Conservation (phyloP, 169 alveolate species). For the Babesia gibsoni region DNA sequence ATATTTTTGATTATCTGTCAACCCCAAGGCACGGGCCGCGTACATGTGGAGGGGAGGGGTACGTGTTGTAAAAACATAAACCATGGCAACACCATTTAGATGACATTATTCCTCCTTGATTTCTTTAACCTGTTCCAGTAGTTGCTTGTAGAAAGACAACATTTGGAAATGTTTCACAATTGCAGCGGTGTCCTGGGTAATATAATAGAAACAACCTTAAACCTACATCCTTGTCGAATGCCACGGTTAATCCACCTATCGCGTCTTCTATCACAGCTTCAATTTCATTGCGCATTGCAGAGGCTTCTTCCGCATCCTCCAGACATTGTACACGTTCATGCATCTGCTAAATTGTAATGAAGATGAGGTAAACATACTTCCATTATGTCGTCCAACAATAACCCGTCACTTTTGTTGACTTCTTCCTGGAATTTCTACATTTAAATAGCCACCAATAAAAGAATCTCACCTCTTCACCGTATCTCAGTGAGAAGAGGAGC, state of each 20-base stretch:
- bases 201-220: not conserved
- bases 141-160: slow-evolving; percentile 46
- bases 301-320: slow-evolving; percentile 2
- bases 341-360: slow-evolving; percentile 3
- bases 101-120: not conserved
- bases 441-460: not conserved
- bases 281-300: slow-evolving; percentile 1
- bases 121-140: slow-evolving; percentile 13
- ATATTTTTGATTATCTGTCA: too few species aligned
- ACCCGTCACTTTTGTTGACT: not conserved
- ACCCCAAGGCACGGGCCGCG: too few species aligned
- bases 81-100: too few species aligned
- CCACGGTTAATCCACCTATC: not conserved
- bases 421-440: slow-evolving; percentile 21
- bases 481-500: slow-evolving; percentile 26
- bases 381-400: slow-evolving; percentile 33
- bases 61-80: too few species aligned
- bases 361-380: slow-evolving; percentile 15
- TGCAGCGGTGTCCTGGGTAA: slow-evolving; percentile 18
- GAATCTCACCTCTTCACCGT: slow-evolving; percentile 36
- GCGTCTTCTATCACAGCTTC: not conserved
- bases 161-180: slow-evolving; percentile 16
- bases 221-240: slow-evolving; percentile 28
- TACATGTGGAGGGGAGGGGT: too few species aligned
- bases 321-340: slow-evolving; percentile 36